Conservation (phyloP, 2,329 filamentous ascomycete species). For the Volutella citrinella region DNA sequence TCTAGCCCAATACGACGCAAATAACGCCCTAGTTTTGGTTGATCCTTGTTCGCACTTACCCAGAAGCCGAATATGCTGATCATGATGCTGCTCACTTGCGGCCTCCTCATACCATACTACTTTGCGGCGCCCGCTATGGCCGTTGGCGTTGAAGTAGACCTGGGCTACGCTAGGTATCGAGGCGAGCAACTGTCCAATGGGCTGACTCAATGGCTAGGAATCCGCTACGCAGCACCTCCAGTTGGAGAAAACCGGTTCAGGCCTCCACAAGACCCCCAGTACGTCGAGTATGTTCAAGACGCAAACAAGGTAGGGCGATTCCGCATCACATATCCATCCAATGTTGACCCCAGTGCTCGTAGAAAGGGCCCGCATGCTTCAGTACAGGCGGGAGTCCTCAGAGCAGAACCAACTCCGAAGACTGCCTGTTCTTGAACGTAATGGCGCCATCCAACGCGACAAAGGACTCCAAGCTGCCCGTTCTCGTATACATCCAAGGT, state of each 20-base stretch:
- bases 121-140: too few species aligned
- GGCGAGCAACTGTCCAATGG: conserved; percentile 54
- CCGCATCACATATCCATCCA: fast-evolving
- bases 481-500: conserved; percentile 59
- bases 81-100: too few species aligned
- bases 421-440: conserved; percentile 68
- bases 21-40: too few species aligned
- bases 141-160: conserved; percentile 43
- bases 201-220: conserved; percentile 69
- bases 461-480: conserved; percentile 53
- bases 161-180: conserved; percentile 65
- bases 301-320: conserved; percentile 48
- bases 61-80: too few species aligned
- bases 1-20: too few species aligned
- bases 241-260: conserved; percentile 63
- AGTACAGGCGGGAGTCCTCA: conserved; percentile 21
- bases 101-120: too few species aligned
- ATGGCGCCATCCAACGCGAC: conserved; percentile 56
- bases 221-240: conserved; percentile 71
- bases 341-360: not conserved
- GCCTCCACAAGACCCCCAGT: conserved; percentile 60
- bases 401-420: conserved; percentile 45
- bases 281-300: conserved; percentile 41
- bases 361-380: too few species aligned
- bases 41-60: too few species aligned